Base-by-base conservation (phyloP, 2,329 filamentous ascomycete species). In the Fusarium multiceps region DNA sequence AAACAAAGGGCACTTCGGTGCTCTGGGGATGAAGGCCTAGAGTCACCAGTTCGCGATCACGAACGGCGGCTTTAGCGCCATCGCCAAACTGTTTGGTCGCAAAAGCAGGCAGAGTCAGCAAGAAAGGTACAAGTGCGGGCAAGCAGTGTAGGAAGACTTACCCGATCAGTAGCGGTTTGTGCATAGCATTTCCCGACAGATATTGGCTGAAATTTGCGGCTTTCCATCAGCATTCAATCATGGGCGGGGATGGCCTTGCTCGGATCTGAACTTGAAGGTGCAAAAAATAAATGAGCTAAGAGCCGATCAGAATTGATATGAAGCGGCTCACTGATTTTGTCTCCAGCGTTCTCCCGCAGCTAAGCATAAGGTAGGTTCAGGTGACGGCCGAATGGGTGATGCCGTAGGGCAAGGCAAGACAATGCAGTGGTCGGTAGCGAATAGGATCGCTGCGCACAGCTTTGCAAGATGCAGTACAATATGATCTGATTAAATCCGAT, bases 141-240 rank as follows among this genome's bases (percentile, higher is more conserved):
- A 28, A 18, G 20, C 7, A 12, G 11, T 23, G 13, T 41, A 40
- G 6, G 40, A 18, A 47, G 27, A 13, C 20, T 34, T 25, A 82
- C 81, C 51, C 81, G 77, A 32, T 82, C 79, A 8, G 68, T 71
- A 28, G 77, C 78, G 20, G 78, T 80, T 71, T 83, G 81, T 37
- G 70, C 71, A 68, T 80, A 72, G 67, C 80, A 81, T 66, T 67
- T 75, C 40, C 81, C 80, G 34, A 82, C 77, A 16, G 72, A 69
- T 55, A 78, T 63, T 32, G 71, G 74, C 57, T 72, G 65, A 57
- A 75, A 75, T 40, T 68, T 72, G 55, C 64, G 71, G 60, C 63
- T 64, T 66, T 74, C 72, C 74, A 75, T 75, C 71, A 74, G 70
- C 72, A 59, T 59, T 59, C 67, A 66, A 64, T 53, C 65, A 68